Evolutionary conservation across 768 basidiomycete species (phyloP), one percentile per base, ranked within the genome.

Genomic region (Russula emetica): DNA sequence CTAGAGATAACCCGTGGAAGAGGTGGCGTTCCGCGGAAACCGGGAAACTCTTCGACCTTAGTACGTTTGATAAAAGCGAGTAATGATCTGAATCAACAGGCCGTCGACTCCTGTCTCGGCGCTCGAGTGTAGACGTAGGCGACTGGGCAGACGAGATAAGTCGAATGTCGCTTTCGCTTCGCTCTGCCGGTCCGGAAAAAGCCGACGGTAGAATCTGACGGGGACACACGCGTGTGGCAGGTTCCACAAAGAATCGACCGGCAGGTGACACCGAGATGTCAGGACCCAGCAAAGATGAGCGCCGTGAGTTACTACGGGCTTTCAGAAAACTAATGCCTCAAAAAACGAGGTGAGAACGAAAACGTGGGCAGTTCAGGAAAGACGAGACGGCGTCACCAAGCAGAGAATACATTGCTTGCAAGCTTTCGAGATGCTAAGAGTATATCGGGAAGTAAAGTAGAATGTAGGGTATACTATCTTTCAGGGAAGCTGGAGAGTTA

Each of bases 361-460:
- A 47, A 47, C 54, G 28, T 34, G 61, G 42, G 45, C 24, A 34
- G 44, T 55, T 42, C 44, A 55, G 34, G 26, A 38, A 36, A 44
- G 52, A 51, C 16, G 55, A 63, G 40, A 58, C 49, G 56, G 56
- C 56, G 56, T 58, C 44, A 45, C 56, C 55, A 34, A 58, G 42
- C 24, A 20, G 8, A 30, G 38, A n/a, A 34, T 44, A 30, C 32
- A 36, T 57, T 50, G 55, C 32, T 65, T 61, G 60, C 60, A 51
- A 42, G n/a, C 18, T 24, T 64, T 61, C 40, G 47, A 22, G 24
- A 16, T 38, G 55, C 9, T 56, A 61, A 30, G 42, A 45, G 59
- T 61, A 65, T 65, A 61, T 65, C 60, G 55, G 55, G 64, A 30
- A 65, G 47, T 65, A 61, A 56, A 60, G 59, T 61, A 65, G 20